Base-by-base conservation (phyloP, 495 filamentous ascomycete genomes). In the Aspergillus sparsus region DNA sequence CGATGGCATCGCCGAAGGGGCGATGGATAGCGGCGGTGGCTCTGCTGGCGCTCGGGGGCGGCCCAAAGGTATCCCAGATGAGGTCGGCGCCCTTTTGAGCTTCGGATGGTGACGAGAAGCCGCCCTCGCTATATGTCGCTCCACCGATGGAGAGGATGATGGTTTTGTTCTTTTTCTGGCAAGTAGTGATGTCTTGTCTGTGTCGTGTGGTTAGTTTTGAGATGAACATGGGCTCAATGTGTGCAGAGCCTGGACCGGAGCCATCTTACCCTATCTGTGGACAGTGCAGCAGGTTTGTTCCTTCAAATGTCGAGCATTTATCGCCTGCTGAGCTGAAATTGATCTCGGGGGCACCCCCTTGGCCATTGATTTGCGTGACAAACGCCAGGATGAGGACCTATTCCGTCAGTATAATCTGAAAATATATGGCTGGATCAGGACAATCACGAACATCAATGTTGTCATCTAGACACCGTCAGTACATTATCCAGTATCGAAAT, bases 61-160 rank as follows among this genome's bases (percentile, higher is more conserved):
- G 79, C 34, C 88, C 88, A 66, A 91, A 91, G 39, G 88, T 83
- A 41, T 82, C 70, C 87, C 88, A 91, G 50, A 92, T 69, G 5
- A 78, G 73, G 45, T 82, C 65, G 3, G 87, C 89, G n/a, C 83
- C 81, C 1, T 70, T 59, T 45, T 71, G 70, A 8, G 89, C 88
- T 12, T 81, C 76, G 11, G 67, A 51, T 11, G 77, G 66, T 13
- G 77, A 81, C 13, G 73, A 64, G 74, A 91, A 88, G 39, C 83
- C 83, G 58, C 83, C 82, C 61, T 87, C 82, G 52, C 73, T 80
- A 66, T 87, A 87, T 2, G 77, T 83, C 11, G 82, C 81, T 16
- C 87, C 88, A 44, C 87, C 86, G 49, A 91, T 79, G 34, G 85
- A 89, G 5, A 91, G 68, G 32, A 91, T 68, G 60, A 92, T 82